Evolutionary conservation across 306 rosid species (phyloP).

Genomic region (Malus sylvestris): DNA sequence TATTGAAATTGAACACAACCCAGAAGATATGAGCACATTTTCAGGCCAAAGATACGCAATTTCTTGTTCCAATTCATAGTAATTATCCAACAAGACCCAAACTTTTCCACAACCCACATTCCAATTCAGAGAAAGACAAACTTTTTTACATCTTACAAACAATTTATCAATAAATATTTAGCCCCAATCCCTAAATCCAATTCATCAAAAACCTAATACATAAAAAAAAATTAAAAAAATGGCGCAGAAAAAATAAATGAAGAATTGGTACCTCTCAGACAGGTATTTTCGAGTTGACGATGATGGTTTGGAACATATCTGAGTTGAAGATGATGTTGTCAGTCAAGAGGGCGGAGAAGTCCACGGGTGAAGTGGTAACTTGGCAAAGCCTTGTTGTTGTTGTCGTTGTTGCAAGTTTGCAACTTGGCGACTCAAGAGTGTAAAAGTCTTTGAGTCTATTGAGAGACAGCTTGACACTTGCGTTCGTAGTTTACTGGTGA

Average conservation of each 20-base stretch:
- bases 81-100: not conserved
- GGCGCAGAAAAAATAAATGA: too few relatives aligned
- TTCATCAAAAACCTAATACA: not conserved
- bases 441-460: not conserved
- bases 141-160: not conserved
- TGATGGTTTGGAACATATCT: not conserved
- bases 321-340: not conserved
- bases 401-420: not conserved
- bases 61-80: not conserved
- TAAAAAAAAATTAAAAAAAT: not conserved
- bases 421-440: not conserved
- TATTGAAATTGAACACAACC: not conserved
- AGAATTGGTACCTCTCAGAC: not conserved
- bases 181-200: not conserved
- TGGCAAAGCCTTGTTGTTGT: not conserved
- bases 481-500: conserved; percentile 1
- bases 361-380: not conserved
- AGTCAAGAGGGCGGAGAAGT: not conserved
- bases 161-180: not conserved
- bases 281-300: not conserved
- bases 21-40: not conserved
- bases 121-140: not conserved
- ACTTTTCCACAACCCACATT: conserved; percentile 4
- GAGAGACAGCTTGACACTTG: not conserved
- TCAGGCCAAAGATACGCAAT: not conserved